Evolutionary conservation across 2,329 filamentous ascomycete genomes (phyloP), one percentile per base, ranked within the genome.

Genomic region (Fusarium keratoplasticum): DNA sequence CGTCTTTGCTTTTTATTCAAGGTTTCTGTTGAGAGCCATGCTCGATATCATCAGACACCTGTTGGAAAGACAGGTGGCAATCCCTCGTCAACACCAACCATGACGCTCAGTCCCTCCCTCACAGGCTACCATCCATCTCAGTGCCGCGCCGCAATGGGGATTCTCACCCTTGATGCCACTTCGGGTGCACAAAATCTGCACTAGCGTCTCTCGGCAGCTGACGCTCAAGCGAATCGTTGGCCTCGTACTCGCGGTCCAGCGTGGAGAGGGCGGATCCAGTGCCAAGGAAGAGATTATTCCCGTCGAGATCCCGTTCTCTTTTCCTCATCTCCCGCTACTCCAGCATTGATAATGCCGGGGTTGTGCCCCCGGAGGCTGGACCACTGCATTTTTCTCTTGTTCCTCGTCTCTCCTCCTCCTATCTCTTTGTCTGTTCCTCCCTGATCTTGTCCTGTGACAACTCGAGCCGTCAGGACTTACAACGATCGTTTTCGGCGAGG

Each of bases 251-350:
- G 55, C 54, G n/a, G 54, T 61, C 54, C 50, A 58, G 68, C 64
- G 63, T 70, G 67, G 66, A 60, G 55, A 67, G 35, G 63, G 74
- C 76, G 76, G 76, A 77, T 64, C 67, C 67, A 38, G 36, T 66
- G 52, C 66, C 63, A 70, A 69, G 55, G 66, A 36, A 35, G 61
- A 16, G 55, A 70, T 77, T 78, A 78, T 78, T 78, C 71, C 76
- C 76, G 75, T 77, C 33, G 60, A 69, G 69, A 77, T 76, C 65
- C 76, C 76, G 75, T 64, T 54, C 61, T 38, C 72, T 54, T 60
- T 61, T 66, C 64, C 71, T 77, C 71, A 75, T 76, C 66, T 69
- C 70, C 70, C 66, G 60, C 57, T 59, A 57, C 67, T 67, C 62
- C 61, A 68, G 69, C 68, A 57, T 72, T 73, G 44, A 75, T 69